A percentile compares a stretch with the other conserved stretches of the same genome.
These are phyloP conservation scores for Clavispora santaluciae DNA, from an alignment of 805 yeast species.

Conservation along the genomic window DNA sequence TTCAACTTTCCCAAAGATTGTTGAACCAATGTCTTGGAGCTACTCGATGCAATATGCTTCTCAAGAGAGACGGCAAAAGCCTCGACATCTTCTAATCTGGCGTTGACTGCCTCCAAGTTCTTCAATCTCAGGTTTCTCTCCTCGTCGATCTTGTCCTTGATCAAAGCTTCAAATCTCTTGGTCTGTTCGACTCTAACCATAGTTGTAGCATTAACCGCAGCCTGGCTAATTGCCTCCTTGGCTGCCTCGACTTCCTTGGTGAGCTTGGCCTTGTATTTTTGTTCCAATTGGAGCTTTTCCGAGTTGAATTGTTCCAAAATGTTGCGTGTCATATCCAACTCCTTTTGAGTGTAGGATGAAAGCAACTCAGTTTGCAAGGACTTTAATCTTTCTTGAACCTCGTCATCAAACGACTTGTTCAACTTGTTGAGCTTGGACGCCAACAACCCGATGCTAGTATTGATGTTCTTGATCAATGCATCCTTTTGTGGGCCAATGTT, in stretches of 20 bases:
- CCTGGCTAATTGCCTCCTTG: constrained; percentile 56
- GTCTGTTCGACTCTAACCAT: constrained; percentile 66
- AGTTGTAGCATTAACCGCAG: constrained; percentile 69
- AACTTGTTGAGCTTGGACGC: constrained; percentile 28
- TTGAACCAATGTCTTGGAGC: constrained; percentile 29
- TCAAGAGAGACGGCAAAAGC: constrained; percentile 44
- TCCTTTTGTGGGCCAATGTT: constrained; percentile 22
- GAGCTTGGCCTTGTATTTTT: constrained; percentile 54
- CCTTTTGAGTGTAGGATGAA: constrained; percentile 40
- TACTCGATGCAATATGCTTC: constrained; percentile 29
- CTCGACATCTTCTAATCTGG: constrained; percentile 52
- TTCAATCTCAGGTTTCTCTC: constrained; percentile 74
- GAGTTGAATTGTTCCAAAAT: constrained; percentile 56
- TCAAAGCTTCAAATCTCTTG: constrained; percentile 55
- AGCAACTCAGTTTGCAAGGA: constrained; percentile 36
- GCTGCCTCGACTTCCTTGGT: constrained; percentile 63
- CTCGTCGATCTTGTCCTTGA: constrained; percentile 48
- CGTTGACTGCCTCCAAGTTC: constrained; percentile 55
- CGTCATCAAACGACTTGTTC: constrained; percentile 33
- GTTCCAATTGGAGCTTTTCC: constrained; percentile 58
- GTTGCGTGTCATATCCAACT: constrained; percentile 53
- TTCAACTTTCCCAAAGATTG: constrained; percentile 31
- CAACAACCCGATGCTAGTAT: constrained; percentile 28
- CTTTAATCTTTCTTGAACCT: constrained; percentile 30
- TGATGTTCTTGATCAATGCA: constrained; percentile 27